Evolutionary conservation across 805 yeast species (phyloP).

Genomic region (Candida xiaguanensis): DNA sequence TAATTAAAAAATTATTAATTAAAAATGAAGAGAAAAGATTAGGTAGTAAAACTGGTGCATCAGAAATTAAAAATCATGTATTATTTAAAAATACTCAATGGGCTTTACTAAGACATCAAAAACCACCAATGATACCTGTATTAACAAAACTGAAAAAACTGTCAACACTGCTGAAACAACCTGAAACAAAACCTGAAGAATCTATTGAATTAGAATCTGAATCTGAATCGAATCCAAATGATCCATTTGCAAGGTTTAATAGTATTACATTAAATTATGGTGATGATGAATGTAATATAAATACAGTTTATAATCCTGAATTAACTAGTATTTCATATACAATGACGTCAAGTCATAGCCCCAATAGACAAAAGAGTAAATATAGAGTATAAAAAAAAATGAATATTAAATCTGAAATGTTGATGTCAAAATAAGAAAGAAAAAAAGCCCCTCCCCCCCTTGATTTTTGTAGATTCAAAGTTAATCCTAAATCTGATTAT

Average conservation of each 20-base stretch:
- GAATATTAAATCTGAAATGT: too few relatives aligned
- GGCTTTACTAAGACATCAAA: conserved; percentile 89
- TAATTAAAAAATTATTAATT: conserved; percentile 76
- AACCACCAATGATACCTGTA: conserved; percentile 94
- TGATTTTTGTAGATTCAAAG: too few relatives aligned
- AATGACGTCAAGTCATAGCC: conserved; percentile 30
- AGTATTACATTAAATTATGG: conserved; percentile 83
- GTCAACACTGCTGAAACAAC: conserved; percentile 9
- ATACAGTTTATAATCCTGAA: conserved; percentile 38
- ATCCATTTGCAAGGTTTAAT: conserved; percentile 82
- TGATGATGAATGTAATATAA: conserved; percentile 27
- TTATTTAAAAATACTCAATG: conserved; percentile 91
- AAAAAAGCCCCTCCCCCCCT: neutral
- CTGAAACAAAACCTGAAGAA: conserved; percentile 15
- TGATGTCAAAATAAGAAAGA: neutral
- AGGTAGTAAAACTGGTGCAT: conserved; percentile 92
- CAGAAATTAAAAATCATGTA: conserved; percentile 87
- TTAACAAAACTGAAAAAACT: conserved; percentile 36
- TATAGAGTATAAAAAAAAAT: neutral
- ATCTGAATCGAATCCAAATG: conserved; percentile 34
- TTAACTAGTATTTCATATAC: conserved; percentile 58
- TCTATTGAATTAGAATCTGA: conserved; percentile 22
- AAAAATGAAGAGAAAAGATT: conserved; percentile 87
- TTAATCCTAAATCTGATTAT: too few relatives aligned
- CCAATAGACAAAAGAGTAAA: conserved; percentile 23